Evolutionary conservation across 2,329 filamentous ascomycete genomes (phyloP).

Genomic region (Parascedosporium putredinis): DNA sequence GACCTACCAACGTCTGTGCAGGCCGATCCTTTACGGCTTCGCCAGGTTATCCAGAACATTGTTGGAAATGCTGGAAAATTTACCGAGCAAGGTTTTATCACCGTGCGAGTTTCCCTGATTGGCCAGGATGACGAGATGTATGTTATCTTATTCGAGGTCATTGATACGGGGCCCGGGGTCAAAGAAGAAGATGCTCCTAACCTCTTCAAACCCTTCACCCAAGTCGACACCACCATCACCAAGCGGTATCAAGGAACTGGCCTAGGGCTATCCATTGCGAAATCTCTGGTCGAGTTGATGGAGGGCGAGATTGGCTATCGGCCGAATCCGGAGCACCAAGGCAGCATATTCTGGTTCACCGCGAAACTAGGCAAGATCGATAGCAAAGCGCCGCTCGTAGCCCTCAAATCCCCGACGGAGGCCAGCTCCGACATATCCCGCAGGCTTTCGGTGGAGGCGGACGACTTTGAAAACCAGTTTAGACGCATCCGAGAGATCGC

Average conservation of each 20-base stretch:
- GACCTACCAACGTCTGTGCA: conserved; percentile 20
- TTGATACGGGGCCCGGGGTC: conserved; percentile 45
- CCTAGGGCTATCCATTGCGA: conserved; percentile 46
- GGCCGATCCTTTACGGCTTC: conserved; percentile 49
- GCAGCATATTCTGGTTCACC: conserved; percentile 43
- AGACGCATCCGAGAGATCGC: conserved; percentile 25
- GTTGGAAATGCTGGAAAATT: conserved; percentile 53
- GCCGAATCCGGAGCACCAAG: conserved; percentile 32
- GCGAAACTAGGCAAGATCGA: conserved; percentile 26
- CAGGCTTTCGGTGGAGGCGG: conserved; percentile 17
- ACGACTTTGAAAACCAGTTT: conserved; percentile 9
- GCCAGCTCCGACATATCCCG: conserved; percentile 4
- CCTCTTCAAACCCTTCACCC: conserved; percentile 46
- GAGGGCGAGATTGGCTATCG: conserved; percentile 33
- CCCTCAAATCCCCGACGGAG: conserved; percentile 14
- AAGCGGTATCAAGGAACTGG: conserved; percentile 46
- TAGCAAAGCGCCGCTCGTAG: conserved; percentile 15
- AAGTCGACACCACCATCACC: conserved; percentile 41
- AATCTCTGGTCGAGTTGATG: conserved; percentile 45
- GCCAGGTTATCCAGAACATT: conserved; percentile 53
- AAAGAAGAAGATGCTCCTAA: conserved; percentile 29
- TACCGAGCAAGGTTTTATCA: conserved; percentile 43
- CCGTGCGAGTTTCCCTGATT: conserved; percentile 29
- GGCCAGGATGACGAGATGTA: conserved; percentile 31
- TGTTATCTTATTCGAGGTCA: conserved; percentile 38